These are phyloP conservation scores for Trypanosoma caninum DNA, from an alignment of 208 protist species.

Conservation along the genomic window DNA sequence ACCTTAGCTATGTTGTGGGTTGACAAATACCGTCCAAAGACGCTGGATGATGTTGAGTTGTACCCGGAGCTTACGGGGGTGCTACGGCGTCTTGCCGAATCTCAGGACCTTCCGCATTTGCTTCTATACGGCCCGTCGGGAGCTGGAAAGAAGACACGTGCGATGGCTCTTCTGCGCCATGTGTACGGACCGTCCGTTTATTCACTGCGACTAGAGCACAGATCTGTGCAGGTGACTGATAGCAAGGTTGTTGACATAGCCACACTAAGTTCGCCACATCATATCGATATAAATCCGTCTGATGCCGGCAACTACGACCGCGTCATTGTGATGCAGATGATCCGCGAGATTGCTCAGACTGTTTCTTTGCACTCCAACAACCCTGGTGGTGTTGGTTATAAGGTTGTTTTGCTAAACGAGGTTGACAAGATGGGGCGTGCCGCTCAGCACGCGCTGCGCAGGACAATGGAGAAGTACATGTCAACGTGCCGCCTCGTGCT, in stretches of 20 bases:
- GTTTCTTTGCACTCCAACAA: conserved; percentile 66
- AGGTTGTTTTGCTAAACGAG: conserved; percentile 98
- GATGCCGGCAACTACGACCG: conserved; percentile 98
- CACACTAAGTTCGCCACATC: conserved; percentile 94
- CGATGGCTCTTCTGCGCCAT: conserved; percentile 93
- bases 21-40: conserved; percentile 98
- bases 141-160: conserved; percentile 95
- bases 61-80: conserved; percentile 90
- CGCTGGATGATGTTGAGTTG: conserved; percentile 94
- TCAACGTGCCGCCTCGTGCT: conserved; percentile 97
- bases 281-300: conserved; percentile 99
- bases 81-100: conserved; percentile 85
- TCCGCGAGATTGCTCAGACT: conserved; percentile 98
- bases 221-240: conserved; percentile 83
- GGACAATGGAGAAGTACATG: conserved; percentile 99
- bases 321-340: conserved; percentile 97
- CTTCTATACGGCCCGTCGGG: conserved; percentile 97
- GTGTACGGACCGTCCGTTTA: conserved; percentile 93
- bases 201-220: conserved; percentile 89
- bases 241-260: conserved; percentile 97
- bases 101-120: conserved; percentile 95
- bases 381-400: conserved; percentile 53
- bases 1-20: conserved; percentile 96
- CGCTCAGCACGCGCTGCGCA: conserved; percentile 98
- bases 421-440: conserved; percentile 95